Evolutionary conservation across 768 basidiomycete genomes (phyloP).

Genomic region (Suillus luteus): DNA sequence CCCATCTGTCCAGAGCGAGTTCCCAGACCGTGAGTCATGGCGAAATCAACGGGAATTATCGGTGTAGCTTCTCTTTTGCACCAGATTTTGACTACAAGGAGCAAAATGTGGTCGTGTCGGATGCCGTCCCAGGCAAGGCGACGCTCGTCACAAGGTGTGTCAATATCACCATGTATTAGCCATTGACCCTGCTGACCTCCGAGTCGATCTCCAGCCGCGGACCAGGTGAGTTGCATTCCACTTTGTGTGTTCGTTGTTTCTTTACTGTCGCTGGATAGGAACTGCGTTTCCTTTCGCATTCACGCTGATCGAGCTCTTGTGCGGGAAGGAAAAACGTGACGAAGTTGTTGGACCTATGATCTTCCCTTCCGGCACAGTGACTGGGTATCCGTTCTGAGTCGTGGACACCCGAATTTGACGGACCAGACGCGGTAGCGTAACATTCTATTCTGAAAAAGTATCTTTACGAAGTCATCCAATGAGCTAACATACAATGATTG

Average conservation of each 20-base stretch:
- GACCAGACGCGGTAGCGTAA: neutral
- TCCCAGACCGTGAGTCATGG: constrained; percentile 51
- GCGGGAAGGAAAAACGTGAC: constrained; percentile 60
- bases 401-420: neutral
- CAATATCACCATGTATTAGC: neutral
- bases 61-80: neutral
- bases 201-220: constrained; percentile 54
- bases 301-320: constrained; percentile 70
- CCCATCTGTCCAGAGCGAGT: constrained; percentile 61
- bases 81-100: constrained; percentile 76
- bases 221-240: constrained; percentile 50
- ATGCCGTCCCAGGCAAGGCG: constrained; percentile 33
- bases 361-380: constrained; percentile 52
- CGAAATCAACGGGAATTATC: neutral
- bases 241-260: neutral
- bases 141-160: constrained; percentile 76
- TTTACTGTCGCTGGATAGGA: constrained; percentile 39
- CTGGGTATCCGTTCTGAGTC: constrained; percentile 40
- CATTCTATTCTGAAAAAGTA: neutral
- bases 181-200: neutral
- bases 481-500: neutral
- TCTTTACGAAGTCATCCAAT: neutral
- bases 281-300: constrained; percentile 79
- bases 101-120: constrained; percentile 69
- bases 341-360: constrained; percentile 70